Base-by-base conservation (phyloP, 805 yeast species). In the Vanderwaltozyma tropicalis region DNA sequence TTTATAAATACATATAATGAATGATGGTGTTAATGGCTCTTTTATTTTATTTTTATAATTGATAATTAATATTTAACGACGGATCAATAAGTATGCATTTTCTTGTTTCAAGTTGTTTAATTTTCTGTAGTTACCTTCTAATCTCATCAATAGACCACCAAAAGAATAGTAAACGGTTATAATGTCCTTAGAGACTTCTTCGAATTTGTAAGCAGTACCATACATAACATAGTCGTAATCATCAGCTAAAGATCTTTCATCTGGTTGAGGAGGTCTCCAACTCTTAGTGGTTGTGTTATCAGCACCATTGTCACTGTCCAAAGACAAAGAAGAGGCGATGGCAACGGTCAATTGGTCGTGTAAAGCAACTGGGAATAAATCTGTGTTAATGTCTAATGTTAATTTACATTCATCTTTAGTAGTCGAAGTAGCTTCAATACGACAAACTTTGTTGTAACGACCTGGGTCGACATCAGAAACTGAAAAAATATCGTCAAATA, bases 181-280 rank as follows among this genome's bases (percentile, higher is more conserved):
- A 47, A 67, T 68, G 53, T 78, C 84, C 41, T 64, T 59, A 30
- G 50, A 52, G 44, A 80, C 75, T 64, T 92, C 98, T 60, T 89
- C 96, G 57, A 92, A 92, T 61, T 89, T 88, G 69, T 92, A 92
- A 32, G 92, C 94, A 6, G 95, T 87, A 38, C 98, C 98, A 59
- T 88, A 78, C 97, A 92, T 89, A 47, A 92, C 97, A 53, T 92
- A 92, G 61, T 89, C 97, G 66, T 87, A 89, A 57, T 92, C 97
- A 59, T 89, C 96, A 48, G 96, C 95, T 52, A 89, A 70, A 5
- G 94, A 74, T 55, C 80, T 74, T 49, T 87, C 95, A 41, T 80
- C 83, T 11, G 82, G 72, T 61, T 74, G 82, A 32, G 95, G 94
- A 15, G 69, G 68, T 54, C 69, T 66, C 70, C 70, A 66, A 17